Conservation (phyloP, 108 stramenopile genomes). For the Conticribra weissflogii region DNA sequence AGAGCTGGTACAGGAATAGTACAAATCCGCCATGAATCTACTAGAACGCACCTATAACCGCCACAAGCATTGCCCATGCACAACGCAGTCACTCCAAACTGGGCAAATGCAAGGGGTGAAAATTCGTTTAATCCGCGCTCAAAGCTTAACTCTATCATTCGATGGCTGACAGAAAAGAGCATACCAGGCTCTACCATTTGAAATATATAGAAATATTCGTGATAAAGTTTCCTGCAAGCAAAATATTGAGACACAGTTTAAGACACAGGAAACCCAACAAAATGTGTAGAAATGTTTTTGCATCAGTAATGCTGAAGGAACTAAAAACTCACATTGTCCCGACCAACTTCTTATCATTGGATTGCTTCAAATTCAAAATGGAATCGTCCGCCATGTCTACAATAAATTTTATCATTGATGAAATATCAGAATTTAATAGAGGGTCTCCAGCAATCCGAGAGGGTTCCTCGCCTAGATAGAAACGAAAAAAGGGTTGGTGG, state of each 20-base stretch:
- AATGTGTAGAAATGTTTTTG: not conserved
- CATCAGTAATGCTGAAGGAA: too few species aligned
- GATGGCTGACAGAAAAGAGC: not conserved
- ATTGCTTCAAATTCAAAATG: not conserved
- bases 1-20: too few species aligned
- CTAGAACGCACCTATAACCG: too few species aligned
- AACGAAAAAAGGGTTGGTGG: too few species aligned
- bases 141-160: constrained; percentile 27
- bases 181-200: not conserved
- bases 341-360: not conserved
- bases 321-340: not conserved
- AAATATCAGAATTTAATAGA: not conserved
- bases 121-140: constrained; percentile 9
- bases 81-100: constrained; percentile 3
- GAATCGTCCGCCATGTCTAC: not conserved
- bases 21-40: too few species aligned
- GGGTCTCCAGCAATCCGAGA: too few species aligned
- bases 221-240: constrained; percentile 16
- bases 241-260: constrained; percentile 5
- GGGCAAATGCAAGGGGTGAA: constrained; percentile 28
- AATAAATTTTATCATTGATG: not conserved
- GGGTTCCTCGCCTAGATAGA: too few species aligned
- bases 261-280: not conserved
- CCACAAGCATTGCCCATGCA: too few species aligned
- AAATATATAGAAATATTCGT: not conserved